Base-by-base conservation (phyloP, 257 asterid genomes). In the Nicotiana attenuata region DNA sequence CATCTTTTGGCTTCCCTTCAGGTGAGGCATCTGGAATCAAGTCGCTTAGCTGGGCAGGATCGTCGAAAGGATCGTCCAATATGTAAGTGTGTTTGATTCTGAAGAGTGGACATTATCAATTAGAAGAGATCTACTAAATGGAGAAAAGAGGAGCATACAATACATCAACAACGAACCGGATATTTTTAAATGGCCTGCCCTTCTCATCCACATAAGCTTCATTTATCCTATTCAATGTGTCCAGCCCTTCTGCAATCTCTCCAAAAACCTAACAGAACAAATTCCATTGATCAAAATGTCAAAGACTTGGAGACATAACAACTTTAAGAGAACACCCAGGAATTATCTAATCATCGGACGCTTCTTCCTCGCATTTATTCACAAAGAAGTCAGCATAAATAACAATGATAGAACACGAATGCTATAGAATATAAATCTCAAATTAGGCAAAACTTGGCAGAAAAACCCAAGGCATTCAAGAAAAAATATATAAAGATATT, bases 161-260 rank as follows among this genome's bases (percentile, higher is more conserved):
- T 3, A 22, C 63, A 63, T 64, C 57, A 71, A 85, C 80, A 66
- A 65, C 41, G 28, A 24, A 94, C 99, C 99, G 89, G 82, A 96
- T 96, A 82, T 94, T 96, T 87, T 92, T 96, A 81, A 87, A 94
- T 56, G 98, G 99, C 83, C 90, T 89, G 86, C 86, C 88, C 77
- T 94, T 89, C 55, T 88, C 95, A 81, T 96, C 98, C 82, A 89
- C 97, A 61, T 92, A 92, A 78, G 97, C 89, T 90, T 94, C 99
- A 81, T 96, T 96, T 86, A 96, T 91, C 91, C 98, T 90, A 53
- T 85, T 71, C 82, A 96, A 95, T 19, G 99, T 91, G 52, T 94
- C 98, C 77, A 91, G 87, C 38, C 98, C 99, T 90, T 96, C 99
- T 57, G 98, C 98, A 81, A 94, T 87, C 92, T 94, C 97, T 28